Conservation (phyloP, 208 protist genomes). For the Trypanosoma avium region DNA sequence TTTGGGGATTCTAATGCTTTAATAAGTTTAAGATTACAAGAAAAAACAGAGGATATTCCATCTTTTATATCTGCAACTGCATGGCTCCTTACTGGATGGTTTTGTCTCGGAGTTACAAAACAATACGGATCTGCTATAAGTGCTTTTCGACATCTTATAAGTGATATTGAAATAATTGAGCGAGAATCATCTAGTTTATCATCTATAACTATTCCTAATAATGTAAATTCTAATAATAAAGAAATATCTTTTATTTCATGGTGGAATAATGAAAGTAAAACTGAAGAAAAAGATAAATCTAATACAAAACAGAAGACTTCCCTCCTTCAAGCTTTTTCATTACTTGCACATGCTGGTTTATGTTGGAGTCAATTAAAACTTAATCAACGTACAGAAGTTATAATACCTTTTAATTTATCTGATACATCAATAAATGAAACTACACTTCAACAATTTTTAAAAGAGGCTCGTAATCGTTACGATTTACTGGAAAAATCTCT, state of each 20-base stretch:
- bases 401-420: not conserved
- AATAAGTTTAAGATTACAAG: not conserved
- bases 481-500: not conserved
- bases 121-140: not conserved
- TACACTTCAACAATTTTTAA: not conserved
- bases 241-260: not conserved
- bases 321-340: constrained; percentile 9
- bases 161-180: not conserved
- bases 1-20: not conserved
- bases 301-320: not conserved
- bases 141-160: constrained; percentile 1
- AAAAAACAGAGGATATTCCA: not conserved
- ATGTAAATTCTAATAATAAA: not conserved
- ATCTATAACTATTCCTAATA: not conserved
- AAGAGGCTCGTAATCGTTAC: constrained; percentile 6
- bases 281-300: not conserved
- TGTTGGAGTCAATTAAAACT: constrained; percentile 5
- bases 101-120: not conserved
- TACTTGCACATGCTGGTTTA: constrained; percentile 11
- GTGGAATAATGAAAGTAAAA: not conserved
- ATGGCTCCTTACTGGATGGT: constrained; percentile 6
- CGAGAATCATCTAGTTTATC: not conserved
- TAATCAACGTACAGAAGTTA: not conserved
- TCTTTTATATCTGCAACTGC: not conserved
- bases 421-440: not conserved